These are phyloP conservation scores for Monosporascus sp. DNA, from an alignment of 2,329 filamentous ascomycete species.

Conservation along the genomic window DNA sequence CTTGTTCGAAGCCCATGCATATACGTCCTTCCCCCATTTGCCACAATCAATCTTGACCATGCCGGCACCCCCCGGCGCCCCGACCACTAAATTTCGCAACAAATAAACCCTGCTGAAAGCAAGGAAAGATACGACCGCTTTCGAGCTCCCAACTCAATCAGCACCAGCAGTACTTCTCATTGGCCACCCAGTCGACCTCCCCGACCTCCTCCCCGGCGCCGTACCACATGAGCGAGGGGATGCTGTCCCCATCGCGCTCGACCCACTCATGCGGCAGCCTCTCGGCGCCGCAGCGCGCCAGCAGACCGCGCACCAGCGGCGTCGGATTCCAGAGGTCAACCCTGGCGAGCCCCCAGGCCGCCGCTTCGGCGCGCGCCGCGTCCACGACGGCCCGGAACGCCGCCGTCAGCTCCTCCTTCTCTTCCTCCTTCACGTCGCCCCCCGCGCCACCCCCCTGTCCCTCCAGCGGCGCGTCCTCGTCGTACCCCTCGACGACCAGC, in stretches of 20 bases:
- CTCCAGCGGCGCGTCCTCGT: constrained; percentile 12
- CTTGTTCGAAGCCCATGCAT: too few species aligned
- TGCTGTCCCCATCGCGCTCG: constrained; percentile 59
- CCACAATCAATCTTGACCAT: too few species aligned
- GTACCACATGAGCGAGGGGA: constrained; percentile 69
- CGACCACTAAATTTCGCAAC: too few species aligned
- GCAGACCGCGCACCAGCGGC: constrained; percentile 40
- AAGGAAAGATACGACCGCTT: too few species aligned
- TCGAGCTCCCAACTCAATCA: constrained; percentile 30
- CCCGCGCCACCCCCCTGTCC: too few species aligned
- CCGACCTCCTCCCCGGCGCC: constrained; percentile 41
- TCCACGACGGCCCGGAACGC: constrained; percentile 59
- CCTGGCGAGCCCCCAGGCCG: constrained; percentile 61
- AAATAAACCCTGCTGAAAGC: too few species aligned
- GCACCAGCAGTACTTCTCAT: constrained; percentile 77
- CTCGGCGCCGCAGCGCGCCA: constrained; percentile 33
- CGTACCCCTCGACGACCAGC: constrained; percentile 52
- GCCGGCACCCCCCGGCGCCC: too few species aligned
- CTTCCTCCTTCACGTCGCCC: too few species aligned
- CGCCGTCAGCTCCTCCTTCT: constrained; percentile 37
- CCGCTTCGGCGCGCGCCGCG: constrained; percentile 65
- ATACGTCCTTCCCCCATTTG: too few species aligned
- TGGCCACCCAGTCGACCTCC: constrained; percentile 64
- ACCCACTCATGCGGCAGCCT: constrained; percentile 43
- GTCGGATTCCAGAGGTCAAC: constrained; percentile 83